Percentiles rank a stretch among this genome's conserved stretches.
These are phyloP conservation scores for Funneliformis caledonium DNA, from an alignment of 371 early-diverging fungal genomes.

Conservation along the genomic window DNA sequence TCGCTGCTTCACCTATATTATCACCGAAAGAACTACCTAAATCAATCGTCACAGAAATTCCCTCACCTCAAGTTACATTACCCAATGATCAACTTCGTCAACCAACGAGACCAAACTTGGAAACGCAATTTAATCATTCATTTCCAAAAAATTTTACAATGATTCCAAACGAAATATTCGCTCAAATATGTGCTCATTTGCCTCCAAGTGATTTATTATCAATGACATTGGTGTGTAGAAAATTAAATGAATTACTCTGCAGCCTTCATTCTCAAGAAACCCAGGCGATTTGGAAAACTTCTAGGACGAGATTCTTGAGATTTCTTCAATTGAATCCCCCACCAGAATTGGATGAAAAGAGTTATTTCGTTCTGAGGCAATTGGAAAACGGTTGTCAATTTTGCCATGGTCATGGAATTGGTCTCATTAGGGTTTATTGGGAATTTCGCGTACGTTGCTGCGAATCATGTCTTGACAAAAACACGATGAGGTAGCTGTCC, in stretches of 20 bases:
- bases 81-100: not conserved
- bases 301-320: constrained; percentile 19
- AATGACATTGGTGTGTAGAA: constrained; percentile 12
- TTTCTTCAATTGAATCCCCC: constrained; percentile 15
- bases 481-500: not conserved
- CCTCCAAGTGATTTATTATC: constrained; percentile 32
- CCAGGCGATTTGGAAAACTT: constrained; percentile 19
- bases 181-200: constrained; percentile 23
- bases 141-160: not conserved
- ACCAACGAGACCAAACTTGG: not conserved
- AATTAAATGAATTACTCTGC: constrained; percentile 4
- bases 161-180: constrained; percentile 22
- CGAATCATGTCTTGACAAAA: constrained; percentile 2
- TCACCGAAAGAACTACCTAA: not conserved
- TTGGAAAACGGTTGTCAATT: constrained; percentile 32
- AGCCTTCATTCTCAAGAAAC: not conserved
- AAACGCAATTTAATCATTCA: not conserved
- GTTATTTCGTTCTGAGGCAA: constrained; percentile 9
- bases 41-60: not conserved
- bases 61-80: not conserved
- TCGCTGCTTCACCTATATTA: not conserved
- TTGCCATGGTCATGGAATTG: constrained; percentile 3
- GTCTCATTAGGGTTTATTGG: constrained; percentile 20
- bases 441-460: constrained; percentile 30
- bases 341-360: not conserved